These are phyloP conservation scores for Geranium rotundifolium DNA, from an alignment of 345 rosid species.

Conservation along the genomic window DNA sequence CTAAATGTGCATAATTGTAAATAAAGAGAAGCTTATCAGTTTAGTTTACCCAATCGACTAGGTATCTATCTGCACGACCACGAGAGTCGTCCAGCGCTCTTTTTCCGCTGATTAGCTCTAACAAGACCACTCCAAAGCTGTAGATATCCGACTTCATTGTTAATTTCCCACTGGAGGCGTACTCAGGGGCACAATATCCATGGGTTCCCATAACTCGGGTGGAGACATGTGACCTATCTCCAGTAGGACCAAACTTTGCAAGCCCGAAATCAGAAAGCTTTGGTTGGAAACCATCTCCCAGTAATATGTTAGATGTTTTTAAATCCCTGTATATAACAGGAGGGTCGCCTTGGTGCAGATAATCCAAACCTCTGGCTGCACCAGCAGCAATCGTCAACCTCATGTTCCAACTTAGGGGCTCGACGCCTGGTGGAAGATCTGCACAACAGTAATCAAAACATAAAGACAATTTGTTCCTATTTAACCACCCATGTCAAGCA, in stretches of 20 bases:
- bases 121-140: conserved; percentile 55
- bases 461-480: background rate
- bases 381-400: conserved; percentile 56
- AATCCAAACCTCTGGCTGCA: conserved; percentile 50
- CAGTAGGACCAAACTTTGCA: conserved; percentile 57
- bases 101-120: conserved; percentile 61
- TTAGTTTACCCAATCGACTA: conserved; percentile 46
- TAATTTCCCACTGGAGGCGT: conserved; percentile 39
- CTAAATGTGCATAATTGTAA: background rate
- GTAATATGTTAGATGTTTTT: conserved; percentile 48
- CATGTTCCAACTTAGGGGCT: conserved; percentile 48
- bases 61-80: conserved; percentile 19
- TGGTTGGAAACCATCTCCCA: conserved; percentile 34
- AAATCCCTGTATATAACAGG: conserved; percentile 58
- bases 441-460: background rate
- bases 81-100: conserved; percentile 24
- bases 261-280: conserved; percentile 74
- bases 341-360: conserved; percentile 40
- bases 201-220: conserved; percentile 65
- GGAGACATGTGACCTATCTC: conserved; percentile 46
- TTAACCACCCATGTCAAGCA: background rate
- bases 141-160: conserved; percentile 55
- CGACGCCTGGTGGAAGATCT: conserved; percentile 25
- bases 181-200: conserved; percentile 78
- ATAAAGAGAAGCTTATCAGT: background rate